Percentiles rank a stretch among this genome's conserved stretches.
Evolutionary conservation across 345 rosid species (phyloP).

Genomic region (Erodium maritimum): DNA sequence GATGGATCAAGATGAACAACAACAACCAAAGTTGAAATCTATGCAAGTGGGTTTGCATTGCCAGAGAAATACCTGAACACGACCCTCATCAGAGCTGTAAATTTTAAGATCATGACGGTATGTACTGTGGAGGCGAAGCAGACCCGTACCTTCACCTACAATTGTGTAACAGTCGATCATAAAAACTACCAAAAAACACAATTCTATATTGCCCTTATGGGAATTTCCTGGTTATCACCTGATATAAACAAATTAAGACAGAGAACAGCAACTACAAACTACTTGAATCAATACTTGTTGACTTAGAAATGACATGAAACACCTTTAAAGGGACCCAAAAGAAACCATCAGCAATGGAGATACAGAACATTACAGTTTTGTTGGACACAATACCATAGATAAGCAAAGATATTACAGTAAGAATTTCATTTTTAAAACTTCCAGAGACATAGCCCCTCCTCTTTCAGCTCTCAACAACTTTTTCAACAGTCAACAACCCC

Average conservation of each 20-base stretch:
- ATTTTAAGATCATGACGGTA: constrained; percentile 98
- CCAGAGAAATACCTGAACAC: constrained; percentile 67
- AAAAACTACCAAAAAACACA: background rate
- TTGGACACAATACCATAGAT: background rate
- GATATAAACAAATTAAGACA: too few species aligned
- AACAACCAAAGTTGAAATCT: constrained; percentile 3
- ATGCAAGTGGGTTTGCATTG: background rate
- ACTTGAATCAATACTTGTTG: background rate
- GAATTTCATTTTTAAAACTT: background rate
- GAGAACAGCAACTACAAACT: background rate
- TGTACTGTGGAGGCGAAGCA: constrained; percentile 96
- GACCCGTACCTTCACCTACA: constrained; percentile 97
- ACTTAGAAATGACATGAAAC: background rate
- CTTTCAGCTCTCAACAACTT: too few species aligned
- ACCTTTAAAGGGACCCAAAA: background rate
- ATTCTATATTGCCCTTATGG: background rate
- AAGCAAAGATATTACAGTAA: background rate
- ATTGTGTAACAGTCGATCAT: constrained; percentile 2
- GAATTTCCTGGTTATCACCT: background rate
- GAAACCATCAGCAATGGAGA: background rate
- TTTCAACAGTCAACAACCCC: background rate
- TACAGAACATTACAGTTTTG: background rate
- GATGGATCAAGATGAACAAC: constrained; percentile 6
- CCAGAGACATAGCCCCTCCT: background rate
- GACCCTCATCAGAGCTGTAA: constrained; percentile 99